Percentiles rank a stretch among this genome's conserved stretches.
These are phyloP conservation scores for Deinandra increscens DNA, from an alignment of 129 eudicot species.

Conservation along the genomic window DNA sequence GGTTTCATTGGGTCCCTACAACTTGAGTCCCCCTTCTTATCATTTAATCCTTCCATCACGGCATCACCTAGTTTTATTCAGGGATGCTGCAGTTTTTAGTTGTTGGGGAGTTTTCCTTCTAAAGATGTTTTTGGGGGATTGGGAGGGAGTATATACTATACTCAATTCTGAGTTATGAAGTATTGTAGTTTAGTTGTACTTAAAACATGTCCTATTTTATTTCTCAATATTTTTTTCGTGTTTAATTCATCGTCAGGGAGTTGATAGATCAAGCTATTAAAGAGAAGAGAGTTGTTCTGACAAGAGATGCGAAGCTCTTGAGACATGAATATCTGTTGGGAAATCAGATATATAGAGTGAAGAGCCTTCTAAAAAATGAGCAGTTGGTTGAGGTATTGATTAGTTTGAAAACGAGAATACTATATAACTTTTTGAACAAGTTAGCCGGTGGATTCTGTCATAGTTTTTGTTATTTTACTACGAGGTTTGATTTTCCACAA, in stretches of 20 bases:
- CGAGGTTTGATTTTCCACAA: no score
- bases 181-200: background rate
- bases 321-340: slow-evolving; percentile 71
- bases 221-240: no score
- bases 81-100: background rate
- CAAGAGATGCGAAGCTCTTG: slow-evolving; percentile 92
- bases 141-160: background rate
- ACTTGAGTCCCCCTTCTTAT: background rate
- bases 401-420: slow-evolving; percentile 1
- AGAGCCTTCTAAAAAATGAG: slow-evolving; percentile 73
- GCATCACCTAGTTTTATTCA: background rate
- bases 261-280: slow-evolving; percentile 75
- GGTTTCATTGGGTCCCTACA: background rate
- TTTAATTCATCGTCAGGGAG: slow-evolving; percentile 51
- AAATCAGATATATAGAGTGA: slow-evolving; percentile 88
- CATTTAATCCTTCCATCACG: slow-evolving; percentile 3
- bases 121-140: background rate
- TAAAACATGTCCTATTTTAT: background rate
- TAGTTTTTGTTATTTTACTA: background rate
- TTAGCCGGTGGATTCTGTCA: background rate
- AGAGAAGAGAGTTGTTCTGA: slow-evolving; percentile 85
- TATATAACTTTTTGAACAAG: slow-evolving; percentile 7
- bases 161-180: background rate
- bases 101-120: background rate
- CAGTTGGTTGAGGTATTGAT: slow-evolving; percentile 81